Percentiles rank a stretch among this genome's conserved stretches.
Evolutionary conservation across 495 filamentous ascomycete genomes (phyloP).

Genomic region (Aspergillus biplanus): DNA sequence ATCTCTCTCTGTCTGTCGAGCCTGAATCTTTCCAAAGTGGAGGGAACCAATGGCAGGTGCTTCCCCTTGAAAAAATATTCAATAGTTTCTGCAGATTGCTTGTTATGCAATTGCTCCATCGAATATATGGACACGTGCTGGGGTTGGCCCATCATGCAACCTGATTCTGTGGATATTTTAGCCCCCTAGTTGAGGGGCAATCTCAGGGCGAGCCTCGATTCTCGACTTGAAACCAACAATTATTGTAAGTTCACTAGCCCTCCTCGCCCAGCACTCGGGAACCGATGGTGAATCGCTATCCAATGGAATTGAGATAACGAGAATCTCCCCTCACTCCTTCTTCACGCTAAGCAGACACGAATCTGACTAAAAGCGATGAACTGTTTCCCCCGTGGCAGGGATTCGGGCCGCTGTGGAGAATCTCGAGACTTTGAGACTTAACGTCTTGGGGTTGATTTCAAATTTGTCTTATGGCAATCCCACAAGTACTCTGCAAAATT

Average conservation of each 20-base stretch:
- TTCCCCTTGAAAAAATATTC: background rate
- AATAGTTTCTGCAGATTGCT: background rate
- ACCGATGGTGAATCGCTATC: background rate
- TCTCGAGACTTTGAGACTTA: background rate
- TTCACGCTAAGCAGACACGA: background rate
- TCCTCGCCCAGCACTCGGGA: background rate
- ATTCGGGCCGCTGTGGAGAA: background rate
- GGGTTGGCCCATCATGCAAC: background rate
- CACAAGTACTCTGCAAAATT: too few species aligned
- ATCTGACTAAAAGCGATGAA: background rate
- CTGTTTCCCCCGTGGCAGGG: background rate
- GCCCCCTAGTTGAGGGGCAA: background rate
- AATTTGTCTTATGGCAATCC: too few species aligned
- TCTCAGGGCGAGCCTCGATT: background rate
- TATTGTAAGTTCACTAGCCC: background rate
- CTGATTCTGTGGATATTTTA: background rate
- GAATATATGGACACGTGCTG: background rate
- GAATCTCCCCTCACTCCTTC: background rate
- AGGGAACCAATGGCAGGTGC: background rate
- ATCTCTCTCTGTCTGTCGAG: background rate
- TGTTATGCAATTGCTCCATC: background rate
- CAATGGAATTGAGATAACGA: slow-evolving; percentile 1
- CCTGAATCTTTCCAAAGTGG: background rate
- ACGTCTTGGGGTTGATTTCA: too few species aligned
- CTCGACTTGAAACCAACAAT: background rate